A percentile compares a stretch with the other conserved stretches of the same genome.
Evolutionary conservation across 1,139 yeast species (phyloP).

Genomic region (Geotrichum klebahnii): DNA sequence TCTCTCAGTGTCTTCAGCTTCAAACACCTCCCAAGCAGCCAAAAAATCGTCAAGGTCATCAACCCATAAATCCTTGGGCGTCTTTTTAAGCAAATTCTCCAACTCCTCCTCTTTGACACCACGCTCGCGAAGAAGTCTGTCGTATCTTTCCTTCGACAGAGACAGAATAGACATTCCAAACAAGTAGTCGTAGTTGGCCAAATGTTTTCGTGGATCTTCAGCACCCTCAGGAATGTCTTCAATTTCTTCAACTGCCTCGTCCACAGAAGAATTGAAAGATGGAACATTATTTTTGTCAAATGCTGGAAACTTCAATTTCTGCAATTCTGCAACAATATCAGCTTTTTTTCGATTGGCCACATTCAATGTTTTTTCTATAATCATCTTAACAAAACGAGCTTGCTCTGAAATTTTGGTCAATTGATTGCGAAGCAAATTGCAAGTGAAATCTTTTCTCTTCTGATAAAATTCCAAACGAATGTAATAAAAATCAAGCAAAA

Average conservation of each 20-base stretch:
- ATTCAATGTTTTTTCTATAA: conserved; percentile 66
- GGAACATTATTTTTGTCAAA: conserved; percentile 68
- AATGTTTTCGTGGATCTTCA: conserved; percentile 41
- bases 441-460: conserved; percentile 78
- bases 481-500: conserved; percentile 75
- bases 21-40: conserved; percentile 61
- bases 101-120: conserved; percentile 71
- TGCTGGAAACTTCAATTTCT: conserved; percentile 64
- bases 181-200: conserved; percentile 44
- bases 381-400: conserved; percentile 86
- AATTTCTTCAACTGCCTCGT: conserved; percentile 37
- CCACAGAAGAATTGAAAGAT: conserved; percentile 42
- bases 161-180: conserved; percentile 91
- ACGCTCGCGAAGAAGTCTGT: conserved; percentile 66
- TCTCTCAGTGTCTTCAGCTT: conserved; percentile 50
- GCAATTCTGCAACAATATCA: conserved; percentile 60
- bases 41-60: conserved; percentile 73
- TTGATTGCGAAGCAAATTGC: conserved; percentile 66
- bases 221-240: conserved; percentile 30
- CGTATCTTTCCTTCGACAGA: conserved; percentile 83
- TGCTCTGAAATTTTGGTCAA: conserved; percentile 72
- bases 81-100: conserved; percentile 56
- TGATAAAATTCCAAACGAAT: conserved; percentile 88
- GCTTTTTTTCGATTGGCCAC: conserved; percentile 73
- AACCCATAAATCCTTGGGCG: conserved; percentile 88